These are phyloP conservation scores for Fusarium nodosum DNA, from an alignment of 2,329 filamentous ascomycete genomes.

Conservation along the genomic window DNA sequence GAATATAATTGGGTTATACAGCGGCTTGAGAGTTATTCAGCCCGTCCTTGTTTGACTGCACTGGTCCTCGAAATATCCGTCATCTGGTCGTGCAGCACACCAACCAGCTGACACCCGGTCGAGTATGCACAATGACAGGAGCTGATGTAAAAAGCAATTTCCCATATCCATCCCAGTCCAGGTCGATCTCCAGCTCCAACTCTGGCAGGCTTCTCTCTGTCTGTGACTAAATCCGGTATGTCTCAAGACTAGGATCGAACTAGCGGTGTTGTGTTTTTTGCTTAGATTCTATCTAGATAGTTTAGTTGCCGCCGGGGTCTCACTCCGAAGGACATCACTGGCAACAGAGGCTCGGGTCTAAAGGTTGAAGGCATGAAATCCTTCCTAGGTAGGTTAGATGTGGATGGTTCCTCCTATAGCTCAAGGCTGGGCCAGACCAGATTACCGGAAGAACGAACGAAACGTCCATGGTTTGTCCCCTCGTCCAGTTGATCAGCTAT, in stretches of 20 bases:
- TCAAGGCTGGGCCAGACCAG: conserved; percentile 21
- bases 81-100: conserved; percentile 14
- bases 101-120: conserved; percentile 6
- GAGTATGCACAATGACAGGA: conserved; percentile 31
- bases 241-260: conserved; percentile 17
- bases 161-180: not conserved
- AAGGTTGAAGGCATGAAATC: conserved; percentile 18
- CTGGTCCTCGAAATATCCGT: conserved; percentile 3
- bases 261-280: conserved; percentile 21
- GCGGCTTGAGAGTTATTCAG: conserved; percentile 17
- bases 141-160: conserved; percentile 13
- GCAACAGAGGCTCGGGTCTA: conserved; percentile 13
- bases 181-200: not conserved
- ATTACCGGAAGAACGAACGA: conserved; percentile 24
- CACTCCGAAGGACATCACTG: conserved; percentile 16
- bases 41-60: conserved; percentile 15
- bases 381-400: conserved; percentile 17
- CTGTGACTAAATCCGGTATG: conserved; percentile 32
- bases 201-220: not conserved
- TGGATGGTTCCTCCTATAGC: conserved; percentile 33
- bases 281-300: conserved; percentile 43
- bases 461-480: conserved; percentile 30
- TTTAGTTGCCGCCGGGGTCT: conserved; percentile 36
- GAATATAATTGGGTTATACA: conserved; percentile 15
- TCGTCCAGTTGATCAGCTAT: conserved; percentile 14